Evolutionary conservation across 2,329 filamentous ascomycete genomes (phyloP), one percentile per base, ranked within the genome.

Genomic region (Fusarium sororula): DNA sequence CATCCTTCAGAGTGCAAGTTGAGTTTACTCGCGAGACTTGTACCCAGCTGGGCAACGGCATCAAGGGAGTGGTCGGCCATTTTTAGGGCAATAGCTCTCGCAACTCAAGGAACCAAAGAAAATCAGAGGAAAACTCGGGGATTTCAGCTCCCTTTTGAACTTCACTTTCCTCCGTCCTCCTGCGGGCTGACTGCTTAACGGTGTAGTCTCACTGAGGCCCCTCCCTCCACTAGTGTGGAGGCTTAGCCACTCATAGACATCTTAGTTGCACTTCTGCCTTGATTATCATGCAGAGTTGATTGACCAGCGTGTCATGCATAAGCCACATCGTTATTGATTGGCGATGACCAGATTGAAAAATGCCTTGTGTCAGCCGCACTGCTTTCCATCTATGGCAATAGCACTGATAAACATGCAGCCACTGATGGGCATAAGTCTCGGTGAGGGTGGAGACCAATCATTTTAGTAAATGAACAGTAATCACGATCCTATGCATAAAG

Each of bases 201-300:
- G 11, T 50, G 4, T 15, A 14, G 30, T 44, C n/a, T 39, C 14
- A 51, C 56, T 35, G 22, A 26, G 45, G 20, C 64, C 64, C 48
- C 48, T 48, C 38, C 26, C 11, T 55, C 38, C 7, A 12, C 39
- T 68, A 44, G 32, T 32, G 48, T 18, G 30, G 20, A 17, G 20
- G 15, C 14, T 12, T 32, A 15, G 11, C 66, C 66, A 63, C 30
- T 68, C 65, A 55, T 10, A 30, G 17, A 14, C 10, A 2, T 28
- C 5, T 26, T 14, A 15, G 14, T 15, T 26, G 32, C n/a, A 24
- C 11, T 63, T 62, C 66, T 69, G 64, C 66, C 66, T 68, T 17
- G 42, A 9, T 28, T 55, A 6, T n/a, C 22, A 28, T 30, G 26
- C 47, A 69, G 17, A 37, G 14, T 17, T 17, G 11, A 26, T 17